Evolutionary conservation across 2,329 filamentous ascomycete species (phyloP).

Genomic region (Gaeumannomyces sp.): DNA sequence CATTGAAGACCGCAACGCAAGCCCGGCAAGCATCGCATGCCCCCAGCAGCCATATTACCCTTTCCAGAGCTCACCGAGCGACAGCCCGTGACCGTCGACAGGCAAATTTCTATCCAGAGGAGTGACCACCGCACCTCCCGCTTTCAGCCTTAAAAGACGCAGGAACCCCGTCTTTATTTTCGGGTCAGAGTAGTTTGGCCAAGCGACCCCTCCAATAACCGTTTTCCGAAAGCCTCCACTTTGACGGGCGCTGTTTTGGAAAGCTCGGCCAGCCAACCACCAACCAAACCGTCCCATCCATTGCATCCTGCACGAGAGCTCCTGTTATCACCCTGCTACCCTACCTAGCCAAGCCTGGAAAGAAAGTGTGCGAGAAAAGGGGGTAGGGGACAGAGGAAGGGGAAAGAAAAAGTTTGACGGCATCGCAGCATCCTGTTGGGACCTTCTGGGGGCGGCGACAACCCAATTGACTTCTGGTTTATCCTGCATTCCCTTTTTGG

Average conservation of each 20-base stretch:
- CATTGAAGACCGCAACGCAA: too few relatives aligned
- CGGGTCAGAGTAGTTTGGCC: background rate
- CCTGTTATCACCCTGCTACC: background rate
- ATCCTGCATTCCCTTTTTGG: background rate
- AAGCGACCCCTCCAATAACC: background rate
- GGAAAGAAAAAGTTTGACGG: background rate
- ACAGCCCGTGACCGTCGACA: background rate
- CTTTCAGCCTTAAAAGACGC: slow-evolving; percentile 1
- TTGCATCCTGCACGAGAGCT: background rate
- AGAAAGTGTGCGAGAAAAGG: background rate
- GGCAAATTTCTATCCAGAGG: background rate
- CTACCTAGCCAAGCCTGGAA: background rate
- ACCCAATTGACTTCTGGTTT: background rate
- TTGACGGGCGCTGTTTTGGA: background rate
- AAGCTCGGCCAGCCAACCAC: background rate
- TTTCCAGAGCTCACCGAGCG: background rate
- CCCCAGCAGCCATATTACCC: background rate
- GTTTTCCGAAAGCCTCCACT: background rate
- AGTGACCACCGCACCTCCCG: background rate
- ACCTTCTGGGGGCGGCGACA: background rate
- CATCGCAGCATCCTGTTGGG: background rate
- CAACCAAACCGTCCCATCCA: background rate
- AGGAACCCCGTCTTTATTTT: background rate
- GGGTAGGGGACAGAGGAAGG: background rate
- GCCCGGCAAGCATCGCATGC: background rate